A percentile compares a stretch with the other conserved stretches of the same genome.
These are phyloP conservation scores for Puccinia sorghi DNA, from an alignment of 1,284 basidiomycete species.

Conservation along the genomic window DNA sequence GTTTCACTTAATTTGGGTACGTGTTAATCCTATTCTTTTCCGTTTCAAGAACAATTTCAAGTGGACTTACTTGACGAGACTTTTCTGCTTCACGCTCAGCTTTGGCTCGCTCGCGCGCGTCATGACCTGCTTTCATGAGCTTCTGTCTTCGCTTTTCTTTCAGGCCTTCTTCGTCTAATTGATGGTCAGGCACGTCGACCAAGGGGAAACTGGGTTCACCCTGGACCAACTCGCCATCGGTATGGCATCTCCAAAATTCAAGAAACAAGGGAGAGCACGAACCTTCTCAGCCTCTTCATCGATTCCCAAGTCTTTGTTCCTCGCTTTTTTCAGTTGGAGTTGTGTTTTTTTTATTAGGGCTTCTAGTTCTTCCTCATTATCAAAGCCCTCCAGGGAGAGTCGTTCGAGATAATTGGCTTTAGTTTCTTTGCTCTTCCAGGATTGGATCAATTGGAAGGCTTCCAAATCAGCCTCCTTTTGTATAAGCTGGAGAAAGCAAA, in stretches of 20 bases:
- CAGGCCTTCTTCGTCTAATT: conserved; percentile 87
- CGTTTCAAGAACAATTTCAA: too few species aligned
- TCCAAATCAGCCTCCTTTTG: conserved; percentile 64
- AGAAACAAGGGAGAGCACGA: conserved; percentile 18
- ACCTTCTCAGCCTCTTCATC: conserved; percentile 64
- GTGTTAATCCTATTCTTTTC: too few species aligned
- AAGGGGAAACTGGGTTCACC: conserved; percentile 83
- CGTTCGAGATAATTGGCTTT: conserved; percentile 72
- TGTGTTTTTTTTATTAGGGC: conserved; percentile 68
- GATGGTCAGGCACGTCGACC: conserved; percentile 83
- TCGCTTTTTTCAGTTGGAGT: conserved; percentile 66
- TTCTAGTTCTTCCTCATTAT: conserved; percentile 64
- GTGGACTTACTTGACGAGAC: conserved; percentile 60
- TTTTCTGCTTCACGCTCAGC: conserved; percentile 85
- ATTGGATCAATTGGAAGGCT: conserved; percentile 69
- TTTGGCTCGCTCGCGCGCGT: conserved; percentile 79
- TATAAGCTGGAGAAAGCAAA: conserved; percentile 22
- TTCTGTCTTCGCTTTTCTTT: conserved; percentile 95
- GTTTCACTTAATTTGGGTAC: background rate
- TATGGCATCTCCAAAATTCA: too few species aligned
- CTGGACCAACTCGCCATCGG: conserved; percentile 67
- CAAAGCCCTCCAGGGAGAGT: conserved; percentile 67
- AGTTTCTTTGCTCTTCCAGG: conserved; percentile 67
- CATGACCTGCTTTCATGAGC: conserved; percentile 90
- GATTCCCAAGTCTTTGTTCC: conserved; percentile 72